These are phyloP conservation scores for Pythium aphanidermatum DNA, from an alignment of 352 stramenopile species.

Conservation along the genomic window DNA sequence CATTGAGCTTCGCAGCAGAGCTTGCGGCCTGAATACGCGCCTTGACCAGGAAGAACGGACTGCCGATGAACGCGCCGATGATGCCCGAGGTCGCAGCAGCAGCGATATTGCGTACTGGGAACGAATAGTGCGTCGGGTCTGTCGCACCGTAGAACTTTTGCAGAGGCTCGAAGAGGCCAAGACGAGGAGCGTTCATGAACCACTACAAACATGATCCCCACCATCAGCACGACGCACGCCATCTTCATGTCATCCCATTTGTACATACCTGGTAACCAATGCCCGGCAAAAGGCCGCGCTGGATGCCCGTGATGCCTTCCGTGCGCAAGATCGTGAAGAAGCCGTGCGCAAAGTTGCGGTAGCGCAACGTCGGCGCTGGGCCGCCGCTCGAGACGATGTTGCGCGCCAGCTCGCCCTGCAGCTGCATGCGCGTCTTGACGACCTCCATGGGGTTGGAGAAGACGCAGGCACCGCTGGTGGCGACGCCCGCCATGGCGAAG, in stretches of 20 bases:
- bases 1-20: conserved; percentile 65
- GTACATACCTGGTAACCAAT: conserved; percentile 67
- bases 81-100: conserved; percentile 69
- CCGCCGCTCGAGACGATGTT: conserved; percentile 26
- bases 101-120: conserved; percentile 66
- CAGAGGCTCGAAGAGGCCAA: conserved; percentile 75
- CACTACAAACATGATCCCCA: conserved; percentile 29
- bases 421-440: conserved; percentile 87
- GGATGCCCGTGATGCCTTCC: conserved; percentile 70
- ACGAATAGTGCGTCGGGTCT: conserved; percentile 66
- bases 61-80: conserved; percentile 70
- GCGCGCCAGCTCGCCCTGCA: conserved; percentile 75
- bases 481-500: conserved; percentile 57
- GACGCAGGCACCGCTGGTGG: conserved; percentile 62
- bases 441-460: conserved; percentile 89
- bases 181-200: conserved; percentile 73
- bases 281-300: conserved; percentile 66
- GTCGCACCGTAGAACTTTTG: conserved; percentile 77
- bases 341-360: conserved; percentile 81
- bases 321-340: conserved; percentile 81
- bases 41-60: conserved; percentile 84
- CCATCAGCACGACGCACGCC: not conserved
- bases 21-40: conserved; percentile 78
- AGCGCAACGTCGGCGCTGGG: conserved; percentile 39
- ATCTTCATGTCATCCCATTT: not conserved